A percentile compares a stretch with the other conserved stretches of the same genome.
Evolutionary conservation across 2,329 filamentous ascomycete genomes (phyloP).

Genomic region (Penicillium sp.): DNA sequence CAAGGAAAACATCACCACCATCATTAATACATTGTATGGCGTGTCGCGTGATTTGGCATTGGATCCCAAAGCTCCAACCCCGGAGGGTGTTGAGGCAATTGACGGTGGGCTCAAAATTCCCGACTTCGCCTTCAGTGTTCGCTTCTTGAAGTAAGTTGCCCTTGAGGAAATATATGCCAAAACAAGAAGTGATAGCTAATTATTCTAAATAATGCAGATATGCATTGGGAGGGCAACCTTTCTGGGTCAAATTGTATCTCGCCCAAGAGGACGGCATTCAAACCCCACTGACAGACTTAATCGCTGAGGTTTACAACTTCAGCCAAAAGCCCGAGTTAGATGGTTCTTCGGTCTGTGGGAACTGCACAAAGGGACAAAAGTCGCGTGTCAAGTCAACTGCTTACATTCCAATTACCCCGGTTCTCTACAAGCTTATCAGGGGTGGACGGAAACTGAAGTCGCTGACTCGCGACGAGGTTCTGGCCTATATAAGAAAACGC

Average conservation of each 20-base stretch:
- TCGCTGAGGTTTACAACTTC: constrained; percentile 15
- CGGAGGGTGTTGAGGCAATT: constrained; percentile 8
- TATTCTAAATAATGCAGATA: neutral
- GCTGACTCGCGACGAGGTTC: constrained; percentile 8
- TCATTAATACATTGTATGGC: constrained; percentile 7
- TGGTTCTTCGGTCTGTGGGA: constrained; percentile 4
- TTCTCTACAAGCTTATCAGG: constrained; percentile 8
- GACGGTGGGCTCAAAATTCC: constrained; percentile 9
- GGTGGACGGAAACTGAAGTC: constrained; percentile 6
- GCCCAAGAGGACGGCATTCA: constrained; percentile 11
- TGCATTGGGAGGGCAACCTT: constrained; percentile 12
- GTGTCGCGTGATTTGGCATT: constrained; percentile 8
- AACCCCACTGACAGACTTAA: constrained; percentile 7
- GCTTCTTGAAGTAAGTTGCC: constrained; percentile 8
- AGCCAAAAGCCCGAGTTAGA: constrained; percentile 12
- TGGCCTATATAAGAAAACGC: constrained; percentile 1
- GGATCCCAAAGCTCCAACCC: constrained; percentile 4
- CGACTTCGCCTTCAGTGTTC: constrained; percentile 14
- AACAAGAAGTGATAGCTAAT: neutral
- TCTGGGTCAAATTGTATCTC: constrained; percentile 14
- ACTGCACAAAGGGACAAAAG: constrained; percentile 8
- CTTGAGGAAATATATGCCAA: neutral
- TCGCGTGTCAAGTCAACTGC: constrained; percentile 6
- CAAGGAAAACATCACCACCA: neutral
- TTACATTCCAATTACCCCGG: constrained; percentile 10